phyloP scores from a whole-genome alignment of 2,329 filamentous ascomycete genomes.

The Penicillium sp. region DNA sequence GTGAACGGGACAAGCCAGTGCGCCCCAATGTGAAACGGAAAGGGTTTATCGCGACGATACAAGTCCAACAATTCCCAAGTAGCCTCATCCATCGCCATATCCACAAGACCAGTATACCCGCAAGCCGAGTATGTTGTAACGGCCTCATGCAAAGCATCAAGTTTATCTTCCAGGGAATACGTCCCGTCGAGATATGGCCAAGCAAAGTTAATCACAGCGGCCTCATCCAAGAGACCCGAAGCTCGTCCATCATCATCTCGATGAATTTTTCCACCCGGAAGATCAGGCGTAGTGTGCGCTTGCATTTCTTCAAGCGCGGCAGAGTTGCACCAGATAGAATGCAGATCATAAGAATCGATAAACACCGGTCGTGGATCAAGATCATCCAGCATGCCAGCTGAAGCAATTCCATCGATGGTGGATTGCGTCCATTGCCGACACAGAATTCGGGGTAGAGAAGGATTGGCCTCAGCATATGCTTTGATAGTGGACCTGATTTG shows the following conservation, averaged over 20 bases:
- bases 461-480: slow-evolving; percentile 38
- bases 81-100: slow-evolving; percentile 50
- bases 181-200: slow-evolving; percentile 45
- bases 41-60: slow-evolving; percentile 31
- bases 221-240: slow-evolving; percentile 45
- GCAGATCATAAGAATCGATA: slow-evolving; percentile 47
- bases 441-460: slow-evolving; percentile 39
- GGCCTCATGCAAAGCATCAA: slow-evolving; percentile 38
- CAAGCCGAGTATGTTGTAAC: slow-evolving; percentile 41
- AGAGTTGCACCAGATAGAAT: slow-evolving; percentile 49
- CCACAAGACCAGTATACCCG: slow-evolving; percentile 47
- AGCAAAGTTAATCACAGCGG: slow-evolving; percentile 42
- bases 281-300: slow-evolving; percentile 38
- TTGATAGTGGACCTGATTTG: slow-evolving; percentile 43
- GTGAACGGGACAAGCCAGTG: slow-evolving; percentile 47
- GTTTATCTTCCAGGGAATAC: slow-evolving; percentile 41
- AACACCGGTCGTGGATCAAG: slow-evolving; percentile 46
- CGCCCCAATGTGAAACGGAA: slow-evolving; percentile 44
- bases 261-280: slow-evolving; percentile 45
- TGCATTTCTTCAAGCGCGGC: slow-evolving; percentile 45
- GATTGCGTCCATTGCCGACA: slow-evolving; percentile 48
- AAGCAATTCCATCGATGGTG: slow-evolving; percentile 42
- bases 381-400: slow-evolving; percentile 46
- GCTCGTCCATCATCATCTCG: slow-evolving; percentile 42
- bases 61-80: slow-evolving; percentile 43